Conservation (phyloP, 177 flowering plant genomes). For the Telopea speciosissima region DNA sequence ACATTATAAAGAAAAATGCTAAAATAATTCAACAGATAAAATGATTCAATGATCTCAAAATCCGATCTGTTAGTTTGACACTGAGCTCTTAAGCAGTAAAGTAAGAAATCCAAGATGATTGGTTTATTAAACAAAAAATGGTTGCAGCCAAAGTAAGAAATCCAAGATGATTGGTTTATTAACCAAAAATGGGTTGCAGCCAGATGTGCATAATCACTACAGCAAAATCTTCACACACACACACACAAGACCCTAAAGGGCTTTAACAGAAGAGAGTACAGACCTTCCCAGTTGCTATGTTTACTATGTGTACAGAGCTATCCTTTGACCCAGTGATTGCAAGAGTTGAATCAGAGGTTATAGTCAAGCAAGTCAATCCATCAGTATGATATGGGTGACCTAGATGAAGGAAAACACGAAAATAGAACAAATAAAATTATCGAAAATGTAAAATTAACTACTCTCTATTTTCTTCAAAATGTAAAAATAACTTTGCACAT, state of each 20-base stretch:
- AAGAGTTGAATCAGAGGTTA: slow-evolving; percentile 67
- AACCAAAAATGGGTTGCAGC: too few relatives aligned
- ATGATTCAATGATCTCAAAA: too few relatives aligned
- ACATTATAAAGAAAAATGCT: background rate
- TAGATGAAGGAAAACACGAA: slow-evolving; percentile 5
- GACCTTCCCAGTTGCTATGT: slow-evolving; percentile 76
- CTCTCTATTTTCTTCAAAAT: too few relatives aligned
- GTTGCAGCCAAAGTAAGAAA: too few relatives aligned
- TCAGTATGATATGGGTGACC: slow-evolving; percentile 87
- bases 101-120: too few relatives aligned
- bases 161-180: too few relatives aligned
- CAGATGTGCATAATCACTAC: too few relatives aligned
- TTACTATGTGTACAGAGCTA: slow-evolving; percentile 65
- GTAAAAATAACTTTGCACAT: background rate
- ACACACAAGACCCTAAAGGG: too few relatives aligned
- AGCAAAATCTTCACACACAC: background rate
- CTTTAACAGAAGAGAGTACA: slow-evolving; percentile 3
- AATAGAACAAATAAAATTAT: background rate
- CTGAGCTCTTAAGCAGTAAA: too few relatives aligned
- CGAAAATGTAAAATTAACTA: too few relatives aligned
- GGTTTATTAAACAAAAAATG: too few relatives aligned
- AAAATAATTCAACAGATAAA: background rate
- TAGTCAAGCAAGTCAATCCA: slow-evolving; percentile 73
- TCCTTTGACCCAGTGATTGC: slow-evolving; percentile 79
- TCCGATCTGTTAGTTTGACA: too few relatives aligned